Evolutionary conservation across 208 protist species (phyloP).

Genomic region (Trypanosoma caninum): DNA sequence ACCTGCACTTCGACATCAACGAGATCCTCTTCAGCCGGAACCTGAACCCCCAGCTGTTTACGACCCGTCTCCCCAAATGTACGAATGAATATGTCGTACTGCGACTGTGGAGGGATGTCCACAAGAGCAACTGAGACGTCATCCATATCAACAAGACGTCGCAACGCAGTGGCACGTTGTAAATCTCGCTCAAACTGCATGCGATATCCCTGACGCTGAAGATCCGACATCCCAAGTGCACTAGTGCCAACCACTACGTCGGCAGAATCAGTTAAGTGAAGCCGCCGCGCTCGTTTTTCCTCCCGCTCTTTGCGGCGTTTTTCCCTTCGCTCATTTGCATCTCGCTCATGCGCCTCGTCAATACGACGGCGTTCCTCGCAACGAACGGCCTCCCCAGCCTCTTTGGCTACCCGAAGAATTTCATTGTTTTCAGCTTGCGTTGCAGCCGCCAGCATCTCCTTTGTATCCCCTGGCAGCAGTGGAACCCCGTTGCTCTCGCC

Average conservation of each 20-base stretch:
- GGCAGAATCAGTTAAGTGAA: not conserved
- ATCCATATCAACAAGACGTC: constrained; percentile 82
- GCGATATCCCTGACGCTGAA: constrained; percentile 77
- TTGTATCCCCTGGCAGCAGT: not conserved
- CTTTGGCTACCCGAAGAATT: constrained; percentile 10
- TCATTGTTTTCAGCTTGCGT: constrained; percentile 50
- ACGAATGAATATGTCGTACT: constrained; percentile 86
- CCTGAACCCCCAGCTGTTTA: constrained; percentile 53
- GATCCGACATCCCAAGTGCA: constrained; percentile 26
- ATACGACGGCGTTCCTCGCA: constrained; percentile 20
- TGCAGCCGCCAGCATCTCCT: constrained; percentile 31
- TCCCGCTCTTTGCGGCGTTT: constrained; percentile 40
- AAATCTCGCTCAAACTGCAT: constrained; percentile 74
- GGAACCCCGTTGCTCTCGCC: not conserved
- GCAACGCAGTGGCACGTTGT: constrained; percentile 59
- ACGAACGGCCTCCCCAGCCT: constrained; percentile 9
- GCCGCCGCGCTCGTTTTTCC: constrained; percentile 27
- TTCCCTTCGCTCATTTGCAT: constrained; percentile 30
- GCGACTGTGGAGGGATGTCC: constrained; percentile 71
- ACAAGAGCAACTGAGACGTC: constrained; percentile 51
- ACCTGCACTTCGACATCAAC: constrained; percentile 51
- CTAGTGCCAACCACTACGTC: constrained; percentile 11
- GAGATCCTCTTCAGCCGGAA: constrained; percentile 55
- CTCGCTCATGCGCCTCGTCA: constrained; percentile 25
- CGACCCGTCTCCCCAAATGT: constrained; percentile 58